Conservation (phyloP, 2,329 filamentous ascomycete species). For the Scytalidium sp. region DNA sequence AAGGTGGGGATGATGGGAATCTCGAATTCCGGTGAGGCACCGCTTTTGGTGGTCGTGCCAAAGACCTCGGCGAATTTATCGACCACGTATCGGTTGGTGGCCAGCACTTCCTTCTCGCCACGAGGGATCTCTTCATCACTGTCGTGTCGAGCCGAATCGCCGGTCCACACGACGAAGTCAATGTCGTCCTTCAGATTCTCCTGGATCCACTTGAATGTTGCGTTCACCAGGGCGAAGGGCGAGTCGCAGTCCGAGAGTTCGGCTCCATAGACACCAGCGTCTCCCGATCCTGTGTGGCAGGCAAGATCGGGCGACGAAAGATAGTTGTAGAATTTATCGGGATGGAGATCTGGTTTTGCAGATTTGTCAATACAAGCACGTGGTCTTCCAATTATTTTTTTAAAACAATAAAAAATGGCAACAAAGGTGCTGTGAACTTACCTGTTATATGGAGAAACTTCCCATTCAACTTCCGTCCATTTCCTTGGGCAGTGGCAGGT, state of each 20-base stretch:
- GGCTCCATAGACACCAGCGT: constrained; percentile 78
- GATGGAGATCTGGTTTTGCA: constrained; percentile 72
- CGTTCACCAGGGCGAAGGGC: constrained; percentile 75
- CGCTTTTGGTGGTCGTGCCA: constrained; percentile 35
- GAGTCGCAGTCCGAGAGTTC: constrained; percentile 88
- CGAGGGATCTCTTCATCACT: constrained; percentile 80
- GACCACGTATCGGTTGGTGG: constrained; percentile 73
- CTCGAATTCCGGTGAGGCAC: constrained; percentile 45
- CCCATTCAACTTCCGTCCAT: constrained; percentile 53
- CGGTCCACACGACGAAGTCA: constrained; percentile 92
- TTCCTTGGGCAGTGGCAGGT: not conserved
- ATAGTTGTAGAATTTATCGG: constrained; percentile 80
- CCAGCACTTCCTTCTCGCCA: constrained; percentile 69
- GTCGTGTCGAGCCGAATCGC: constrained; percentile 86
- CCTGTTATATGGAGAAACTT: constrained; percentile 88
- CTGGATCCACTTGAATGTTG: constrained; percentile 86
- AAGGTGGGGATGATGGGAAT: constrained; percentile 87
- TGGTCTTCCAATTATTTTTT: not conserved
- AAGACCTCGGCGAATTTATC: constrained; percentile 76
- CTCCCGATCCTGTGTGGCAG: constrained; percentile 77
- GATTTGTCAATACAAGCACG: constrained; percentile 12
- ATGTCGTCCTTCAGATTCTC: constrained; percentile 73
- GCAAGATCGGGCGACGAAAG: constrained; percentile 70
- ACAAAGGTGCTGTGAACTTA: constrained; percentile 37
- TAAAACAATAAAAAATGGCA: constrained; percentile 12